Base-by-base conservation (phyloP, 805 yeast species). In the Candida oleophila region DNA sequence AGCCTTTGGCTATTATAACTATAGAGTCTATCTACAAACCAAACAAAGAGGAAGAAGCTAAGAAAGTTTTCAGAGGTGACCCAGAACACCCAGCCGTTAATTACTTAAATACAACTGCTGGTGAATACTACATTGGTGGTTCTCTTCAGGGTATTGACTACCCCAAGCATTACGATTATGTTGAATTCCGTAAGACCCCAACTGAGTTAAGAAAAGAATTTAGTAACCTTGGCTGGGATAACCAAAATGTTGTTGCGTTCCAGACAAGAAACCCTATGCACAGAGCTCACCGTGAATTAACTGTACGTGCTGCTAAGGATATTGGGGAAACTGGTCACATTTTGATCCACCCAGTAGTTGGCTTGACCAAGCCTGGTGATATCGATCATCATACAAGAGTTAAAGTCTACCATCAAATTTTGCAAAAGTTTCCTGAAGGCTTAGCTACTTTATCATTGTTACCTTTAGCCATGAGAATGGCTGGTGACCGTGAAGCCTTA, bases 241-340 rank as follows among this genome's bases (percentile, higher is more conserved):
- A 82, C 60, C 67, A 71, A 47, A 62, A 66, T 44, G 87, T 91
- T 46, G 98, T 91, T 41, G 98, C 98, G 30, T 91, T 91, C 85
- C 98, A 91, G 74, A 91, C 98, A 38, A 82, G 98, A 75, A 91
- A 91, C 74, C 98, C 98, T 56, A 92, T 91, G 97, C 98, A 91
- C 70, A 83, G 98, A 67, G 98, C 98, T 30, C 98, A 91, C 69
- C 81, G 97, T 66, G 98, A 91, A 69, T 76, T 91, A 61, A 91
- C 98, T 14, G 96, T 91, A 41, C 81, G 97, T 59, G 98, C 97
- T 33, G 97, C 98, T n/a, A 81, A 90, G 60, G 94, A 88, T 55
- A 82, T 89, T 55, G 85, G 89, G 55, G 90, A 92, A 41, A 85
- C 87, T 54, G 76, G 74, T 22, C 74, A 66, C 49, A 85, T 91